Evolutionary conservation across 257 asterid species (phyloP).

Genomic region (Solanum bukasovii): DNA sequence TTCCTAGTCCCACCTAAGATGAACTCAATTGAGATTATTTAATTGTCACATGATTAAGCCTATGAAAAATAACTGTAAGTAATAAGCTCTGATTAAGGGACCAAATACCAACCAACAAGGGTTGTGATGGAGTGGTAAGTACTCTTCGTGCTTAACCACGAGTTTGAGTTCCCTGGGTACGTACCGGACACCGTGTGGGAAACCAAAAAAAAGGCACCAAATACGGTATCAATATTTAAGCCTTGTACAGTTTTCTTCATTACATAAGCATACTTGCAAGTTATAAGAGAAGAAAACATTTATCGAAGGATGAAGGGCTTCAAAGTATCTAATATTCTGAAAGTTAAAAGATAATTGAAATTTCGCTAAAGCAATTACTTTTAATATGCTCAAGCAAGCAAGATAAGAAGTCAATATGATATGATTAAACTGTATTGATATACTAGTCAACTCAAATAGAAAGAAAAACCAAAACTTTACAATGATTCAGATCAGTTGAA

Average conservation of each 20-base stretch:
- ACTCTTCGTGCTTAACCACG: no score
- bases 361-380: background rate
- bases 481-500: background rate
- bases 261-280: background rate
- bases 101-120: background rate
- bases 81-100: background rate
- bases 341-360: background rate
- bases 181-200: no score
- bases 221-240: background rate
- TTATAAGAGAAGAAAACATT: background rate
- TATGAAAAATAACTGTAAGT: background rate
- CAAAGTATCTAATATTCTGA: background rate
- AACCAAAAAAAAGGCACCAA: background rate
- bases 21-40: background rate
- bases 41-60: background rate
- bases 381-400: background rate
- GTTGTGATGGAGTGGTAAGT: no score
- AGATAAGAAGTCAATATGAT: background rate
- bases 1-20: background rate
- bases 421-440: background rate
- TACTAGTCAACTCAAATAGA: background rate
- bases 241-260: background rate
- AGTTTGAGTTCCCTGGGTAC: no score
- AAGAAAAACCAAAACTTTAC: background rate
- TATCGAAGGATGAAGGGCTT: background rate